Evolutionary conservation across 441 rosid species (phyloP), one percentile per base, ranked within the genome.

Genomic region (Lepidium campestre): DNA sequence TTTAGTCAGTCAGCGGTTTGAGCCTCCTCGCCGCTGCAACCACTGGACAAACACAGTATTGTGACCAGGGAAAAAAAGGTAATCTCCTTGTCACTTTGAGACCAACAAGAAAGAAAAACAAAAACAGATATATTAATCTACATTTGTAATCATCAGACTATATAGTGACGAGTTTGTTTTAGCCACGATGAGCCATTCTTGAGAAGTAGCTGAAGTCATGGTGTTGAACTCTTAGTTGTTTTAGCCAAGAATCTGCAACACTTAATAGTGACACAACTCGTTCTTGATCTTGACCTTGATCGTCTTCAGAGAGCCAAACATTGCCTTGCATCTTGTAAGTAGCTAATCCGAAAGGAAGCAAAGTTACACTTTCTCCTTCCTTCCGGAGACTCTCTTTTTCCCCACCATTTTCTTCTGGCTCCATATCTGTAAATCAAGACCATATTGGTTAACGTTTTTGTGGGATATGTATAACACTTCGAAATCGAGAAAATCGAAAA

Each of bases 231-330:
- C 83, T 78, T 13, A 94, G 86, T 62, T 94, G 98, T 86, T 90
- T 94, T 4, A 94, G 86, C 99, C 99, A 94, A 13, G 99, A 94
- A 80, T 94, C 96, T 1, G 99, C 98, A 73, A 94, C 97, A 29
- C 98, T 85, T 67, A 81, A 66, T 18, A 94, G 91, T 8, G 99
- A 91, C 15, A 63, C 57, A 19, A 94, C 76, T 76, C 89, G 83
- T 13, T 90, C 96, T 46, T 84, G 97, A 84, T 85, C 98, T 81
- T 73, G 71, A 2, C 99, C 96, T 29, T 74, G 73, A 47, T 64
- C 66, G 18, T 86, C 85, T 47, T 90, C 96, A 3, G 95, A 84
- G 45, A 83, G 79, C 99, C 99, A 93, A 59, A 93, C 84, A 44
- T 79, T 79, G 23, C 97, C 97, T 80, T 91, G 97, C 97, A 93